Conservation (phyloP, 257 asterid genomes). For the Solanum clarkiae region DNA sequence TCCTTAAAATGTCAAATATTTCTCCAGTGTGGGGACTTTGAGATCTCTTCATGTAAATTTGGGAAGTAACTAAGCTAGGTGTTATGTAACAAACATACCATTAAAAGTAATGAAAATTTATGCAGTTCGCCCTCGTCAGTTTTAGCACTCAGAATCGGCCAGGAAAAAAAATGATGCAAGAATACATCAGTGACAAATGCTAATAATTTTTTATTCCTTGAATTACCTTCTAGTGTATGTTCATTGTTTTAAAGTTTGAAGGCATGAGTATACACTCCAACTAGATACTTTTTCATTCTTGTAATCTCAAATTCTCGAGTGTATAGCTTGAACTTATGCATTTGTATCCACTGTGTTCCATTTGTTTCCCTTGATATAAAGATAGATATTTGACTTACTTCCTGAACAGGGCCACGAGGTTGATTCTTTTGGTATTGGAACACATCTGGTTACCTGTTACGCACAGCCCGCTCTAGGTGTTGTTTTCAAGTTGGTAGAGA, state of each 20-base stretch:
- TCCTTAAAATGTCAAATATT: background rate
- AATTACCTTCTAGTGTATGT: background rate
- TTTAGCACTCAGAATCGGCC: background rate
- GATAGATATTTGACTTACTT: background rate
- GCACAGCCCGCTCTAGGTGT: constrained; percentile 95
- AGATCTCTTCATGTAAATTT: background rate
- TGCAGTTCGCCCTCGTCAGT: background rate
- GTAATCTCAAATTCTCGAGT: background rate
- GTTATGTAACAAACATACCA: background rate
- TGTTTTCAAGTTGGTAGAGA: constrained; percentile 93
- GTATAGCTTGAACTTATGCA: background rate
- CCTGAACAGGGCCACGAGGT: constrained; percentile 81
- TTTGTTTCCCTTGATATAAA: background rate
- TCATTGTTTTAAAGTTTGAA: background rate
- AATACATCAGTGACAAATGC: background rate
- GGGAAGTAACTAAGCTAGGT: background rate
- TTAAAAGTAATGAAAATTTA: background rate
- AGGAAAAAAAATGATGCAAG: background rate
- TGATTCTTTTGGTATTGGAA: constrained; percentile 93
- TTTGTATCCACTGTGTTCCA: background rate
- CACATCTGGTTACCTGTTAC: constrained; percentile 94
- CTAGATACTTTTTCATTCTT: background rate
- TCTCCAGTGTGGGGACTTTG: background rate
- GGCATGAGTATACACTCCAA: background rate
- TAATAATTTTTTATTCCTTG: background rate